These are phyloP conservation scores for Artomyces pyxidatus DNA, from an alignment of 768 basidiomycete genomes.

Conservation along the genomic window DNA sequence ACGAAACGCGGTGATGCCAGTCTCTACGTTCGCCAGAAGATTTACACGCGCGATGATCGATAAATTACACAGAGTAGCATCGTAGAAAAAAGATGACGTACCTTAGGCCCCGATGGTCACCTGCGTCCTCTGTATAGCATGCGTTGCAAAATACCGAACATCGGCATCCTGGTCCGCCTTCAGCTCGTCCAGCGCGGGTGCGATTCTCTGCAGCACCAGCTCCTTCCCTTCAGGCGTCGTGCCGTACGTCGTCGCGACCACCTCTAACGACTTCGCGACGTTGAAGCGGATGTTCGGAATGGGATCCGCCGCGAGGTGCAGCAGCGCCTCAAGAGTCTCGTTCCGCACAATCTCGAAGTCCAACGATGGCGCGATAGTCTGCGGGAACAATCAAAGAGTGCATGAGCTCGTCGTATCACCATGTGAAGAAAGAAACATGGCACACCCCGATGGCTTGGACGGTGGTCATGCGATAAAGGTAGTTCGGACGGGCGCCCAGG, in stretches of 20 bases:
- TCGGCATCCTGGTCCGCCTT: slow-evolving; percentile 90
- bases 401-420: background rate
- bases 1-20: too few species aligned
- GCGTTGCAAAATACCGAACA: slow-evolving; percentile 88
- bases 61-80: background rate
- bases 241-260: slow-evolving; percentile 68
- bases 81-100: slow-evolving; percentile 12
- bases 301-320: slow-evolving; percentile 77
- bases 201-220: slow-evolving; percentile 63
- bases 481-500: slow-evolving; percentile 96
- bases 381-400: background rate
- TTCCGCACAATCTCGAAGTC: slow-evolving; percentile 75
- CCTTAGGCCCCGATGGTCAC: slow-evolving; percentile 32
- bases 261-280: slow-evolving; percentile 91
- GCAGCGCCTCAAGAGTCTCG: slow-evolving; percentile 76
- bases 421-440: slow-evolving; percentile 14
- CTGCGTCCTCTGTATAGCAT: slow-evolving; percentile 59
- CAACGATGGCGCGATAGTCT: slow-evolving; percentile 95
- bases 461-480: slow-evolving; percentile 97
- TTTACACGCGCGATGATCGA: background rate
- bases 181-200: slow-evolving; percentile 80
- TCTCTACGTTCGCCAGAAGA: background rate
- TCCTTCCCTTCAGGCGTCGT: slow-evolving; percentile 57
- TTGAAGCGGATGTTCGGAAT: slow-evolving; percentile 99
- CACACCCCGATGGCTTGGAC: slow-evolving; percentile 95